Evolutionary conservation across 2,329 filamentous ascomycete genomes (phyloP).

Genomic region (Hirsutella thompsonii): DNA sequence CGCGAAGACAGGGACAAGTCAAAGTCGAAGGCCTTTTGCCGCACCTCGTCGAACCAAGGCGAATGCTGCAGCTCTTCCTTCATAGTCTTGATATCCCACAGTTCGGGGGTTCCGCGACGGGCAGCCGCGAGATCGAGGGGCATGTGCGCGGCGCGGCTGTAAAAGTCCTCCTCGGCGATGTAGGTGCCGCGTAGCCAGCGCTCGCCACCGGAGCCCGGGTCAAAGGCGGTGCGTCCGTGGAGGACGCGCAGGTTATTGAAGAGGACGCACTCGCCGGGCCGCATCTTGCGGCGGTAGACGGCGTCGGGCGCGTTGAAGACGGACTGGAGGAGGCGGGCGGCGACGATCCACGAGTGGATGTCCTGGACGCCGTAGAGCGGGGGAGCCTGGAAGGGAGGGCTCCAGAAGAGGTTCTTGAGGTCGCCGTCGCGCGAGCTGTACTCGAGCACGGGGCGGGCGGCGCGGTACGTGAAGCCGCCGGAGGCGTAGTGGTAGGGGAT

Average conservation of each 20-base stretch:
- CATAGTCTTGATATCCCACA: no score
- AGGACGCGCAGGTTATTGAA: slow-evolving; percentile 82
- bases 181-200: slow-evolving; percentile 84
- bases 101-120: background rate
- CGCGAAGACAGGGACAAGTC: no score
- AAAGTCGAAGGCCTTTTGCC: no score
- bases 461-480: slow-evolving; percentile 48
- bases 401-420: slow-evolving; percentile 40
- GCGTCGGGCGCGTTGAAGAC: slow-evolving; percentile 43
- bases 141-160: slow-evolving; percentile 20
- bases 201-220: slow-evolving; percentile 44
- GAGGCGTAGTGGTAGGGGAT: slow-evolving; percentile 61
- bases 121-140: slow-evolving; percentile 8
- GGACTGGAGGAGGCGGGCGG: slow-evolving; percentile 41
- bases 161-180: slow-evolving; percentile 42
- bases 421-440: slow-evolving; percentile 11
- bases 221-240: slow-evolving; percentile 71
- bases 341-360: slow-evolving; percentile 29
- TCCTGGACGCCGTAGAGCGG: slow-evolving; percentile 17
- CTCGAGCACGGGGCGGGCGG: slow-evolving; percentile 40
- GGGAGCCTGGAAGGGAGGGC: slow-evolving; percentile 64
- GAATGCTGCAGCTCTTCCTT: no score
- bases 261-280: slow-evolving; percentile 78
- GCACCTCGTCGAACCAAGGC: no score
- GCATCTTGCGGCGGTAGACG: slow-evolving; percentile 59